Evolutionary conservation across 305 asterid genomes (phyloP).

Genomic region (Withania somnifera): DNA sequence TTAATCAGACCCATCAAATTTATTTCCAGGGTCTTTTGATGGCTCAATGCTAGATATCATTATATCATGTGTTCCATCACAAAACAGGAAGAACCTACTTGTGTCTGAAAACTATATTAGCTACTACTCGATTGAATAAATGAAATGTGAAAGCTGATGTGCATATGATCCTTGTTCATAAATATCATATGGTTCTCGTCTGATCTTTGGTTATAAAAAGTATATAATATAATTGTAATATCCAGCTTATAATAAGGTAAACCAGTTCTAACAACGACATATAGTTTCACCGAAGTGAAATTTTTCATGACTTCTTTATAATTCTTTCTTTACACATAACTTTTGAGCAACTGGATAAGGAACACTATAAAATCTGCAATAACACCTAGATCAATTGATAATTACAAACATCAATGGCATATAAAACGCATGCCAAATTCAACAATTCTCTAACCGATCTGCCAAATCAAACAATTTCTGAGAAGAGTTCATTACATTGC

Average conservation of each 20-base stretch:
- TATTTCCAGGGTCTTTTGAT: neutral
- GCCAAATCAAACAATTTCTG: neutral
- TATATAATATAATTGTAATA: neutral
- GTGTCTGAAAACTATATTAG: too few species aligned
- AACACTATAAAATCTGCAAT: neutral
- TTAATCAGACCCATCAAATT: neutral
- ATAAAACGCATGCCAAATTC: neutral
- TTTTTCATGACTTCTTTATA: neutral
- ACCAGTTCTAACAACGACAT: neutral
- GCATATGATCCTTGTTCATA: too few species aligned
- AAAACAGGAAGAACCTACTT: too few species aligned
- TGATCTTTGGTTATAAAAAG: neutral
- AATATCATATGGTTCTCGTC: too few species aligned
- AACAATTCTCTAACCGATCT: neutral
- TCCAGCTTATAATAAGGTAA: neutral
- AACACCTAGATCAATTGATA: neutral
- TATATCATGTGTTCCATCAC: too few species aligned
- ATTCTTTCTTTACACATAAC: neutral
- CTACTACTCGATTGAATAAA: too few species aligned
- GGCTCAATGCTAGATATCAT: too few species aligned
- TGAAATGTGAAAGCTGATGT: neutral
- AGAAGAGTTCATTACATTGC: neutral
- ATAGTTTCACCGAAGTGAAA: neutral
- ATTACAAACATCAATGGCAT: constrained; percentile 1
- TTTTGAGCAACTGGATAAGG: neutral